Percentiles rank a stretch among this genome's conserved stretches.
Conservation (phyloP, 2,329 filamentous ascomycete genomes). For the Verticillium klebahnii region DNA sequence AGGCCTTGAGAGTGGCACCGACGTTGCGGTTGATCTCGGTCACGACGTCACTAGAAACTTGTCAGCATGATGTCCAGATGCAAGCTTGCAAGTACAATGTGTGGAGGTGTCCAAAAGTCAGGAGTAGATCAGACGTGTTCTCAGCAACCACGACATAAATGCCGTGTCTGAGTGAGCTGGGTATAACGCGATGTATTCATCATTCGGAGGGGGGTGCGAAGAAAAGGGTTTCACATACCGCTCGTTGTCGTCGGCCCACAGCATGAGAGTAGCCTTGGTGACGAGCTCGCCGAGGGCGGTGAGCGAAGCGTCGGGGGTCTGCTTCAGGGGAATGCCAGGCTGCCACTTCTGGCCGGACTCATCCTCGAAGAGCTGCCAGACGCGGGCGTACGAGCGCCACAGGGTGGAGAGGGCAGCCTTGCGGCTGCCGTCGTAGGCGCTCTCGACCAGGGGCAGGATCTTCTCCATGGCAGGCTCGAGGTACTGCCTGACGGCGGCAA, state of each 20-base stretch:
- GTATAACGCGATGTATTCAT: conserved; percentile 93
- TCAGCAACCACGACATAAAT: conserved; percentile 71
- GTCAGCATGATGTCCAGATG: conserved; percentile 34
- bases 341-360: conserved; percentile 78
- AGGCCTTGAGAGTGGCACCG: conserved; percentile 83
- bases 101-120: conserved; percentile 22
- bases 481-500: conserved; percentile 70
- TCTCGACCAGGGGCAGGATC: conserved; percentile 75
- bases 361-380: conserved; percentile 84
- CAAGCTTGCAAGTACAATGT: conserved; percentile 5
- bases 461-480: conserved; percentile 84
- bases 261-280: conserved; percentile 73
- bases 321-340: conserved; percentile 78
- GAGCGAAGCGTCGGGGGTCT: conserved; percentile 73
- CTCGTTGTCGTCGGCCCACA: conserved; percentile 89
- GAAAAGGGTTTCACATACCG: conserved; percentile 61
- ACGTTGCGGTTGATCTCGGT: conserved; percentile 95
- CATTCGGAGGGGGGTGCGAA: conserved; percentile 43
- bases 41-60: conserved; percentile 64
- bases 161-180: conserved; percentile 99
- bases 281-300: conserved; percentile 83
- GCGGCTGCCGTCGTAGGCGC: conserved; percentile 88
- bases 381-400: conserved; percentile 88
- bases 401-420: conserved; percentile 88
- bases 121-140: conserved; percentile 57